Base-by-base conservation (phyloP, 176 grass and related monocot genomes). In the Juncus effusus region DNA sequence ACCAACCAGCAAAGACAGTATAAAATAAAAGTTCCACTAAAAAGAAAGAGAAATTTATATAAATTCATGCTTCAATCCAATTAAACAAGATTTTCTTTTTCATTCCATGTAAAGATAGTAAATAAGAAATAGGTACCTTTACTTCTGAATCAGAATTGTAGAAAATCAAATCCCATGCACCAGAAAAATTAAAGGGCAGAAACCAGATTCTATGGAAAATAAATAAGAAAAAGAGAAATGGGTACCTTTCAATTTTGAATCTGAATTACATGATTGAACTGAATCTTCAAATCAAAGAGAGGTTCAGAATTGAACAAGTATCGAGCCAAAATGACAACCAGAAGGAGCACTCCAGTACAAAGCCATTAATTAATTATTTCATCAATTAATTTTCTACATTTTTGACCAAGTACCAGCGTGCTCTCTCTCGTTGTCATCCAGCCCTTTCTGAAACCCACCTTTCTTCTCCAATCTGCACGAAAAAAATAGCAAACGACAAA, bases 401-500 rank as follows among this genome's bases (percentile, higher is more conserved):
- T 54, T 72, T 59, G 69, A 72, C 69, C 58, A 72, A 59, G 69
- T 72, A 72, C 69, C 54, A 72, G 69, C 38, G 69, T 72, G 69
- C 69, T 72, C 69, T 72, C 69, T 72, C 69, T 72, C 69, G 69
- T 72, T 72, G 69, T 72, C 69, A 72, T 72, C 69, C 10, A 60
- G 54, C 69, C 69, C 11, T 13, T 36, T n/a, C 13, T 28, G 19
- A 28, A 28, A 28, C 19, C 19, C 19, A 28, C 19, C 19, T 28
- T 28, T 28, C 19, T 28, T 59, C 42, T 54, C 68, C 41, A 35
- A 71, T 59, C 53, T 51, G 6, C 6, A 42, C 13, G 8, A 14
- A 71, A 14, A 71, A 11, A 58, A 59, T 59, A 10, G 13, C 13
- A 69, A 69, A 12, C 7, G 4, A 15, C 3, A 2, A 41, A 58